Base-by-base conservation (phyloP, 2,329 filamentous ascomycete genomes). In the Cladosporium sp. region DNA sequence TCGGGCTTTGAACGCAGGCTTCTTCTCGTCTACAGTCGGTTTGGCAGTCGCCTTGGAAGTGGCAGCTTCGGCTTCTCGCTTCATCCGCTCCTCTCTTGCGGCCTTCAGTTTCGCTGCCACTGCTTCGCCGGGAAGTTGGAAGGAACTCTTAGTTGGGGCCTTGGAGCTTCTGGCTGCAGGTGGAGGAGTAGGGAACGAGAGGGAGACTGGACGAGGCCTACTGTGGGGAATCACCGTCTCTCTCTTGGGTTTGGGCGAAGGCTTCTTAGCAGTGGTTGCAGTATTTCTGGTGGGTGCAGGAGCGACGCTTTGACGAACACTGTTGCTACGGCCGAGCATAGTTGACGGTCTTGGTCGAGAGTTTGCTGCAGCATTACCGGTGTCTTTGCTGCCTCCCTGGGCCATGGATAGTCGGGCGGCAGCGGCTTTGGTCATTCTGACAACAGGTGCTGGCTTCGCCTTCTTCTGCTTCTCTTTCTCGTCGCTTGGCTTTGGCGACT, bases 101-200 rank as follows among this genome's bases (percentile, higher is more conserved):
- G 77, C 78, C 64, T 77, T 81, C n/a, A 81, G 67, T 61, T 78
- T 81, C 4, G 78, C 78, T 2, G 80, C 78, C 4, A 82, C 71
- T 13, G 74, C 77, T 61, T 82, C 80, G 15, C 80, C 80, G 1
- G 80, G 80, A 0, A 83, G 73, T 47, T 77, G 71, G 64, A 83
- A 83, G 3, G 71, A 78, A 7, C 79, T 67, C 51, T 69, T 74
- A 0, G 80, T 83, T 0, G 77, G 77, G 13, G 78, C 71, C 62
- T 79, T 81, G 20, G 70, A 71, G 1, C 79, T 82, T 62, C 80
- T 83, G 8, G 72, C 66, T 15, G 75, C 75, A 13, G 75, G 74
- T 5, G 75, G 74, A 37, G 74, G 78, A 8, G 70, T 77, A 24
- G 72, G 79, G 62, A 78, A 83, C 58, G 70, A 75, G 65, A 75